phyloP scores from a whole-genome alignment of 495 filamentous ascomycete species.

The Penicillium steckii region DNA sequence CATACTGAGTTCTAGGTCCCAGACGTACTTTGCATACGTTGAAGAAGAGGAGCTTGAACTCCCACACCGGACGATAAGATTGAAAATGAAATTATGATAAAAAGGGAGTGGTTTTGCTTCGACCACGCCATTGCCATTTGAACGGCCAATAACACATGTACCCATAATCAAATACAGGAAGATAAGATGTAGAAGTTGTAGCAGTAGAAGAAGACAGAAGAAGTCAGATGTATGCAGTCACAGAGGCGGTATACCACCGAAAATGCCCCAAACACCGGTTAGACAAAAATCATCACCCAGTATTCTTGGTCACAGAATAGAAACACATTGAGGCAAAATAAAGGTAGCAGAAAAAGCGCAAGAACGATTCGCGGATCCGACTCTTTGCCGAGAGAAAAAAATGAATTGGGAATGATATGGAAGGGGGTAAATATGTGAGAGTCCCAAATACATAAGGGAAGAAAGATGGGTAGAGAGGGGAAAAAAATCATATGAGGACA shows the following conservation, averaged over 20 bases:
- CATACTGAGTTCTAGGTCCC: not conserved
- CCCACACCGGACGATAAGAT: not conserved
- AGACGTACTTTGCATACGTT: no score
- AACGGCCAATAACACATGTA: conserved; percentile 2
- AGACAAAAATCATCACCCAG: conserved; percentile 1
- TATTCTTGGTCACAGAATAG: conserved; percentile 3
- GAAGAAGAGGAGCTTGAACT: no score
- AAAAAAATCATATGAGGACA: not conserved
- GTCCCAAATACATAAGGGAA: not conserved
- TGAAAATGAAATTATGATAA: not conserved
- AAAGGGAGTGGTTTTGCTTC: not conserved
- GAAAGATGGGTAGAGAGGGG: not conserved
- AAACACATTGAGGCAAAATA: conserved; percentile 5
- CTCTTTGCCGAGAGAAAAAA: not conserved
- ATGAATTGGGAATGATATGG: not conserved
- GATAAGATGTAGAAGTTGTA: no score
- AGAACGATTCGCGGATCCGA: not conserved
- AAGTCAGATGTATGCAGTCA: not conserved
- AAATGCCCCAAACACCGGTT: not conserved
- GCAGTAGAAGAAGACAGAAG: not conserved
- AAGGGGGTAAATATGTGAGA: not conserved
- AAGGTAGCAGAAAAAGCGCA: conserved; percentile 8
- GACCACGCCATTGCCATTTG: conserved; percentile 5
- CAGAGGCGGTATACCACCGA: not conserved
- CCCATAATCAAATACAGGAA: conserved; percentile 6